Percentiles rank a stretch among this genome's conserved stretches.
Evolutionary conservation across 2,329 filamentous ascomycete genomes (phyloP).

Genomic region (Mycosphaerelloides madeirae): DNA sequence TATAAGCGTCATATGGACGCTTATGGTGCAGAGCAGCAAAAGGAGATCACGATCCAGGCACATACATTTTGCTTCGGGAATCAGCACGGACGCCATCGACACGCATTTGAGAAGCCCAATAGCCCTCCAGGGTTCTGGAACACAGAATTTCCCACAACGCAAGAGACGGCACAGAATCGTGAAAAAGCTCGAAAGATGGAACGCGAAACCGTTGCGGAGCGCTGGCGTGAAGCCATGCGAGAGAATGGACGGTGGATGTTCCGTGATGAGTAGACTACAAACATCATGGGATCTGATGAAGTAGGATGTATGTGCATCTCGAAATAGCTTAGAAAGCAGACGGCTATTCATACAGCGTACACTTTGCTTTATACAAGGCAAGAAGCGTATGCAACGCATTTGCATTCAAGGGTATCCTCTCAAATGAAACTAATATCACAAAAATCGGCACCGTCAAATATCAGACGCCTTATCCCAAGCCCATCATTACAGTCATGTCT

Average conservation of each 20-base stretch:
- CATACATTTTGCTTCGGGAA: constrained; percentile 69
- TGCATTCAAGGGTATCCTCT: too few species aligned
- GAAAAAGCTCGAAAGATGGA: constrained; percentile 61
- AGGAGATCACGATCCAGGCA: constrained; percentile 68
- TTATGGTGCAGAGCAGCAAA: constrained; percentile 48
- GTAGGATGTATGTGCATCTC: too few species aligned
- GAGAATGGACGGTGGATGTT: constrained; percentile 74
- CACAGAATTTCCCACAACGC: constrained; percentile 81
- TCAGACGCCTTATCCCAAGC: too few species aligned
- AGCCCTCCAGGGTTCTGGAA: constrained; percentile 90
- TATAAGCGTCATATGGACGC: constrained; percentile 22
- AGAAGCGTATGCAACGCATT: too few species aligned
- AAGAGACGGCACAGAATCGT: constrained; percentile 66
- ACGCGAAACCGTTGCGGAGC: constrained; percentile 61
- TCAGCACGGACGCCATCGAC: constrained; percentile 69
- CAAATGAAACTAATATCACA: too few species aligned
- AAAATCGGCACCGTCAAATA: too few species aligned
- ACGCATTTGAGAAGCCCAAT: constrained; percentile 63
- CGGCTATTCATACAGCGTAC: too few species aligned
- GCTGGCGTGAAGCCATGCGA: constrained; percentile 77
- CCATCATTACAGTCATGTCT: too few species aligned
- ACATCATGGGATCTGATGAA: too few species aligned
- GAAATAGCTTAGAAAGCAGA: too few species aligned
- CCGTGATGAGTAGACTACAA: constrained; percentile 59
- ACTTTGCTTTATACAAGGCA: too few species aligned